Base-by-base conservation (phyloP, 305 asterid genomes). In the Stenogyne calaminthoides region DNA sequence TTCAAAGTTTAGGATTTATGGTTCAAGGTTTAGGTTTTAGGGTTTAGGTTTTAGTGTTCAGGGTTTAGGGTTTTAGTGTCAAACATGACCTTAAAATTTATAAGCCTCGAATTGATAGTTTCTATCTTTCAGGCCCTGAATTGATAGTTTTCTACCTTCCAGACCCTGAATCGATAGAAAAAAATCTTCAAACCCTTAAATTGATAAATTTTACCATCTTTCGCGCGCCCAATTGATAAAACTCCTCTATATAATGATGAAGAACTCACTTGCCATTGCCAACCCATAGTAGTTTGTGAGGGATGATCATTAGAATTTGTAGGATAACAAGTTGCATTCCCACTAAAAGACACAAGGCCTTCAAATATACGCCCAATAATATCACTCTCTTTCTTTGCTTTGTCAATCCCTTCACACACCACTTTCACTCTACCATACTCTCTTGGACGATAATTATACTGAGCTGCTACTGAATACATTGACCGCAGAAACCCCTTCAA, bases 251-350 rank as follows among this genome's bases (percentile, higher is more conserved):
- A 51, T 44, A 44, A 14, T 46, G 54, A 66, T 66, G 12, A 22
- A 20, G 7, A 9, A 83, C 87, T 76, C 72, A 91, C 97, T 80
- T 88, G 97, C 97, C 97, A 91, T 19, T 1, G 12, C 91, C 91
- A 91, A 63, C 97, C 95, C 6, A 76, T 3, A 3, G 0, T 3
- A 20, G 84, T 81, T 69, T 88, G 80, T 32, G 51, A 56, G 0
- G 89, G 81, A 16, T 2, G 2, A 32, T n/a, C n/a, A n/a, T 32
- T 32, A 22, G 7, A 67, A 3, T 2, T 32, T 1, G 70, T 82
- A 6, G 75, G 69, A 32, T 65, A 71, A 72, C 95, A 91, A 12
- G 83, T 32, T 0, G 0, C 4, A 7, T 86, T 82, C 40, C 85
- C 89, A 9, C 2, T 2, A 14, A 10, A 73, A 14, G 91, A 76